phyloP scores from a whole-genome alignment of 306 rosid species.

The Quercus ilex region DNA sequence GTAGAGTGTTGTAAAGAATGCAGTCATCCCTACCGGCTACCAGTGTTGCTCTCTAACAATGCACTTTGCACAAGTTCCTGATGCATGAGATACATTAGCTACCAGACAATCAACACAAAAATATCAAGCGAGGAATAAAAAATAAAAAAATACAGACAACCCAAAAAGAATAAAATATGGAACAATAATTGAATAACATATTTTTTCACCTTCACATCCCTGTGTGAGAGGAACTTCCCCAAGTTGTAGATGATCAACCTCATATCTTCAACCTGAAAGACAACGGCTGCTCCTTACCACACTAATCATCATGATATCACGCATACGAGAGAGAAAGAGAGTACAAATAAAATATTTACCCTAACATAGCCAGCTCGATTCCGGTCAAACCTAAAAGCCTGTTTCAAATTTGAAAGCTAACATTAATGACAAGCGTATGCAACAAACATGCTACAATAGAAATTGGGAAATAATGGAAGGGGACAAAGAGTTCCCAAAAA shows the following conservation, averaged over 20 bases:
- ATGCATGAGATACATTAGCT: slow-evolving; percentile 10
- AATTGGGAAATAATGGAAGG: not conserved
- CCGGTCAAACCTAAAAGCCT: slow-evolving; percentile 93
- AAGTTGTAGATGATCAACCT: slow-evolving; percentile 70
- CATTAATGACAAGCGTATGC: slow-evolving; percentile 4
- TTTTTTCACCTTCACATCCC: slow-evolving; percentile 82
- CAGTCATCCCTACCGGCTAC: slow-evolving; percentile 62
- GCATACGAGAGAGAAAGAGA: not conserved
- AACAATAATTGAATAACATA: not conserved
- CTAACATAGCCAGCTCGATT: slow-evolving; percentile 75
- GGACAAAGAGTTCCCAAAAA: slow-evolving; percentile 1
- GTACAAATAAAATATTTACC: slow-evolving; percentile 37
- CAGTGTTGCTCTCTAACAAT: slow-evolving; percentile 88
- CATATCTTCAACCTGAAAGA: slow-evolving; percentile 90
- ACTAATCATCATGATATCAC: not conserved
- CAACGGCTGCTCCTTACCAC: slow-evolving; percentile 12
- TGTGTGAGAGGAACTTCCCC: slow-evolving; percentile 89
- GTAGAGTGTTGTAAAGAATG: slow-evolving; percentile 10
- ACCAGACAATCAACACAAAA: not conserved
- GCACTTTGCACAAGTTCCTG: slow-evolving; percentile 99
- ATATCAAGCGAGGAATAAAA: not conserved
- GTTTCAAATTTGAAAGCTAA: slow-evolving; percentile 24
- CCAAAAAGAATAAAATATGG: not conserved
- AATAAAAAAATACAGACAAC: not conserved
- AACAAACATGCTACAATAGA: not conserved